Base-by-base conservation (phyloP, 2,329 filamentous ascomycete species). In the Escovopsis sp. region DNA sequence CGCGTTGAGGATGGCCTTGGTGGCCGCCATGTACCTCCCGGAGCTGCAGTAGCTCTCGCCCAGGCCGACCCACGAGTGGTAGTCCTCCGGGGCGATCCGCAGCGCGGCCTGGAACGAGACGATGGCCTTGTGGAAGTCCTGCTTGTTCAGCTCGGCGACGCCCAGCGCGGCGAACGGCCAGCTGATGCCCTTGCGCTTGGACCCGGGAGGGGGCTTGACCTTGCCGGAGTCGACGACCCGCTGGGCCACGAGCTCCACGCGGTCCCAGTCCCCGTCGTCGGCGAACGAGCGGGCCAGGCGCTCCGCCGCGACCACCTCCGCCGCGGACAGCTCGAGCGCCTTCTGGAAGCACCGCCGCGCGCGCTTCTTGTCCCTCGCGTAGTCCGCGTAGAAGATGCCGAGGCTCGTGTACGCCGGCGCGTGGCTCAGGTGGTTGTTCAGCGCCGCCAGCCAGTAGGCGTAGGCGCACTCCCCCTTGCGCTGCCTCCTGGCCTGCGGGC, bases 21-120 rank as follows among this genome's bases (percentile, higher is more conserved):
- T 85, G 0, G 91, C 89, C n/a, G 91, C 89, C 45, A 95, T 83
- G 54, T 93, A 93, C 47, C 89, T 74, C 9, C 91, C 89, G 13
- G 88, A 94, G 51, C 84, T 91, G 57, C 95, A 83, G 55, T 98
- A 98, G 55, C 87, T 94, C 63, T 98, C 91, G n/a, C 89, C 91
- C 1, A 98, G 71, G 1, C 91, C 91, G 20, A 98, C 84, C 77
- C 89, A 98, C 0, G 85, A 94, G 61, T 98, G 83, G 54, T 96
- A 96, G 59, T 96, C 86, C 35, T 80, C 68, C 0, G 88, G 86
- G 2, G 79, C 76, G 38, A 94, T 84, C 41, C 89, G 74, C 30
- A 98, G 67, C 10, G 91, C 88, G 2, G 85, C 78, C 54, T 96
- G 84, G 58, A 96, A 98, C 0, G 86, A 94, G 8, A 89, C 79